Evolutionary conservation across 495 filamentous ascomycete species (phyloP).

Genomic region (Glonium stellatum): DNA sequence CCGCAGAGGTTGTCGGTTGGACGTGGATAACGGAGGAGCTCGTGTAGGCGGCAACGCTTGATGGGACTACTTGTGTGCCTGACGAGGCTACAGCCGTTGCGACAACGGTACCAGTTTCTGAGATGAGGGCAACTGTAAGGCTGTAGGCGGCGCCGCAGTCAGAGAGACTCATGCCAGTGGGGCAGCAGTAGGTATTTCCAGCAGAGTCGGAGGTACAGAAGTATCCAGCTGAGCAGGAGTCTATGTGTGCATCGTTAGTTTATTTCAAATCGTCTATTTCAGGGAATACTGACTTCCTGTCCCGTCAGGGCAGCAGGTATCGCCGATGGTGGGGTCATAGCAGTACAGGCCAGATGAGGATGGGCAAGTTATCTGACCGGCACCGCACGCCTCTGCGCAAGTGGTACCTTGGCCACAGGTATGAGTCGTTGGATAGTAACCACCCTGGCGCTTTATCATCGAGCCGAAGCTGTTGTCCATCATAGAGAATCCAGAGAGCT

Average conservation of each 20-base stretch:
- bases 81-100: constrained; percentile 1
- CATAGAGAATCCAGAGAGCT: constrained; percentile 8
- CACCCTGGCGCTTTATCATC: constrained; percentile 18
- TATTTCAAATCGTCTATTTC: background rate
- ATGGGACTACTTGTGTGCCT: background rate
- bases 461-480: constrained; percentile 14
- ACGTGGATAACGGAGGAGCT: constrained; percentile 17
- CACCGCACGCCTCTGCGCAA: constrained; percentile 17
- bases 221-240: constrained; percentile 18
- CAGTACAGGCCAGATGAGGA: constrained; percentile 13
- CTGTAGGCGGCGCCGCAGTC: constrained; percentile 11
- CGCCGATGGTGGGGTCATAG: constrained; percentile 8
- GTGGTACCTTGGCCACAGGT: constrained; percentile 14
- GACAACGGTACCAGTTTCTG: background rate
- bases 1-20: background rate
- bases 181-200: constrained; percentile 20
- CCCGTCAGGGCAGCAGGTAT: constrained; percentile 18
- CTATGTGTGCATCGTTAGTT: constrained; percentile 4
- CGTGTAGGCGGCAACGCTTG: background rate
- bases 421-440: constrained; percentile 15
- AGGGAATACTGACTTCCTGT: constrained; percentile 16
- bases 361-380: constrained; percentile 10
- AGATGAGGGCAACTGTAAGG: constrained; percentile 16
- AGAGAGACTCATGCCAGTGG: constrained; percentile 5
- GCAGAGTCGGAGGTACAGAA: constrained; percentile 16